Evolutionary conservation across 768 basidiomycete genomes (phyloP), one percentile per base, ranked within the genome.

Genomic region (Phylloporus rhodoxanthus): DNA sequence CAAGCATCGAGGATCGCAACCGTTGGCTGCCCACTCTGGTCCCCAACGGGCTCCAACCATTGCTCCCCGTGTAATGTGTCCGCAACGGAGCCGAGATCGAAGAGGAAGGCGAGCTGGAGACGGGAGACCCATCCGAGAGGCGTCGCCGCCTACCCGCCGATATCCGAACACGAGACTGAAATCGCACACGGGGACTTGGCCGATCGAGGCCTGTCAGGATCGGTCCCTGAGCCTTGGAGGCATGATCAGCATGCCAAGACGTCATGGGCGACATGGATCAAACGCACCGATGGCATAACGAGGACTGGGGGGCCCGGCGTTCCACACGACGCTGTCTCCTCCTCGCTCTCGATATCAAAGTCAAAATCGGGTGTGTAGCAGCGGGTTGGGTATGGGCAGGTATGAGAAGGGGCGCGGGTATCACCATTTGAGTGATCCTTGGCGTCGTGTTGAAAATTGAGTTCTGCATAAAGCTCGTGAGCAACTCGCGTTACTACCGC

Each of bases 81-180:
- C 81, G 85, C 20, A 91, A 72, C 15, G 89, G 90, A 1, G 78
- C 89, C 33, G 88, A 91, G 54, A 91, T 84, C 34, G 87, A 89
- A 3, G 88, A 90, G 4, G 87, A 88, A 4, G 77, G 78, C 1
- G 87, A 88, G 37, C 76, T 74, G 6, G 82, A 81, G 19, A 72
- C 57, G 29, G 82, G 79, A 17, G 72, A 71, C 4, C 43, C 59
- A 30, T 61, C 61, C n/a, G 60, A 54, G 15, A 39, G 46, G 47
- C 68, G 69, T 19, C 73, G 72, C 55, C 74, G 74, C 25, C 73
- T 75, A 40, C 75, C 87, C 14, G 84, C 84, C 3, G 85, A 79
- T 54, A 89, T 89, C 57, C 87, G 82, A 28, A 89, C 87, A 36
- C 87, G 79, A 47, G 85, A 82, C 49, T 79, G 78, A 64, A 89